These are phyloP conservation scores for Phaeosphaeria sp. DNA, from an alignment of 2,329 filamentous ascomycete species.

Conservation along the genomic window DNA sequence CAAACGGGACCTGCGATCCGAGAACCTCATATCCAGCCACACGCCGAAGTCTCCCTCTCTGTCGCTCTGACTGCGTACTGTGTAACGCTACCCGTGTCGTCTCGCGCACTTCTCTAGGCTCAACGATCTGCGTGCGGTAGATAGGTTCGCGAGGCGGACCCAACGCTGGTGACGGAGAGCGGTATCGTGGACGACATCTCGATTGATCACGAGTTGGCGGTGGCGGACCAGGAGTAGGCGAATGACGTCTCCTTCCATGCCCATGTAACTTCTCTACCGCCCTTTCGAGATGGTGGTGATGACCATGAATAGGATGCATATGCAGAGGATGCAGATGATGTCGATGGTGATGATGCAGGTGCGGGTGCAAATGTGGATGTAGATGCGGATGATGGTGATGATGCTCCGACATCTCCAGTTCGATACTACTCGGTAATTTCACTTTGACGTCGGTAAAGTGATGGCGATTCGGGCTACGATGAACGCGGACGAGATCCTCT, in stretches of 20 bases:
- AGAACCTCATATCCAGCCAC: constrained; percentile 43
- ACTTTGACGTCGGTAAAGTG: constrained; percentile 33
- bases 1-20: constrained; percentile 39
- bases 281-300: constrained; percentile 16
- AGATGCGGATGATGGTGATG: constrained; percentile 25
- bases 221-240: constrained; percentile 20
- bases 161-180: constrained; percentile 10
- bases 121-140: constrained; percentile 40
- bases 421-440: constrained; percentile 25
- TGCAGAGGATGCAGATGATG: constrained; percentile 32
- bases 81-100: constrained; percentile 34
- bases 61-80: constrained; percentile 18
- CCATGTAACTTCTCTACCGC: constrained; percentile 23
- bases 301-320: constrained; percentile 28
- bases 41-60: constrained; percentile 25
- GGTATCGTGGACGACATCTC: constrained; percentile 4
- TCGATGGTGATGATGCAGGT: constrained; percentile 23
- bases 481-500: constrained; percentile 39
- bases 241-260: constrained; percentile 22
- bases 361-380: constrained; percentile 18
- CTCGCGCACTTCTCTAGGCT: constrained; percentile 31
- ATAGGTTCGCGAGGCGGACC: constrained; percentile 25
- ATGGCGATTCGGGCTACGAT: constrained; percentile 18
- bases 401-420: constrained; percentile 19
- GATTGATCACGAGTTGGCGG: constrained; percentile 20